Base-by-base conservation (phyloP, 116 monocot genomes). In the Iris pallida region DNA sequence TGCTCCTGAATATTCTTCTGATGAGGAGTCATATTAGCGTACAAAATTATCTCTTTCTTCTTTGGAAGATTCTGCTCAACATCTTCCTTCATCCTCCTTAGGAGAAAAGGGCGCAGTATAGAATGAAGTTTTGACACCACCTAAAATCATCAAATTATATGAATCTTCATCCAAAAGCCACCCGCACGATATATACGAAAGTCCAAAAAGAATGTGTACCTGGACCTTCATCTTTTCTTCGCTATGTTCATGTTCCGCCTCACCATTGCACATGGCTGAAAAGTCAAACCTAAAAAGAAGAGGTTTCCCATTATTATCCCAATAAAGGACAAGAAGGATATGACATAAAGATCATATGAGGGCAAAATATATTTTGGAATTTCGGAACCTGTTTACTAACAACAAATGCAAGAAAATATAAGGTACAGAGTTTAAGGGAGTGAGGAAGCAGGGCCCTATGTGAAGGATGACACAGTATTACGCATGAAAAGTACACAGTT, bases 1-100 rank as follows among this genome's bases (percentile, higher is more conserved):
- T 87, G 94, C 51, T 79, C 69, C 71, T 87, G 90, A 53, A 94
- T 52, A 53, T 70, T 64, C 77, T 83, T 94, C 61, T 94, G 94
- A 69, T 79, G 77, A 6, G 82, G 79, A 44, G 85, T 90, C 90
- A 94, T 94, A 57, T 77, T 81, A 47, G 90, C 87, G 75, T 94
- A 94, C 15, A 94, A 68, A 66, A 94, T 94, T 45, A 94, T 94
- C 85, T 94, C 94, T 74, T 90, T 94, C 81, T 94, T 94, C 47
- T 65, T 56, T 7, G 94, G 94, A 79, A 94, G 90, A 84, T 87
- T 79, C 53, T 85, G 82, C 56, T 94, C 94, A 20, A 94, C 94
- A 81, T 87, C 87, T 63, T 72, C 85, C 76, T 94, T 94, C 70
- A 94, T 79, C 49, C 94, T 78, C 69, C 94, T 68, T 55, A 94